Evolutionary conservation across 306 rosid species (phyloP), one percentile per base, ranked within the genome.

Genomic region (Neltuma alba): DNA sequence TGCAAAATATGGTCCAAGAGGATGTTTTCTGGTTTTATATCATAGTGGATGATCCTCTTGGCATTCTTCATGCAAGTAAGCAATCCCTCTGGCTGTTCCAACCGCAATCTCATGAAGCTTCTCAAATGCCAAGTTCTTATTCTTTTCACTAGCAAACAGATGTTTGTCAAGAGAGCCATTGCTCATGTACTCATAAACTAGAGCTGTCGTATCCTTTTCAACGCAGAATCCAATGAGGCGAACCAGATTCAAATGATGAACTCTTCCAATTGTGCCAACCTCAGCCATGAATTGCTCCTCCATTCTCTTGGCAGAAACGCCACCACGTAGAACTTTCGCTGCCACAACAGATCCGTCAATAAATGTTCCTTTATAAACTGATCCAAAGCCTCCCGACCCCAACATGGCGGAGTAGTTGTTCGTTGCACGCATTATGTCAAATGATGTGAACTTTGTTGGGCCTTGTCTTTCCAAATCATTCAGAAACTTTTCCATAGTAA

Each of bases 321-420:
- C 10, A 6, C 5, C 25, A 6, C 0, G 2, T 1, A 50, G 9
- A 50, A 50, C 58, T 6, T 50, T 50, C 11, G 20, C 25, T 0
- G 58, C 58, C 3, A 6, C 8, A 20, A 50, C 0, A 3, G 58
- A 18, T 50, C 58, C 58, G 5, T 50, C 25, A 54, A 76, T 78
- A 18, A 85, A 75, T 18, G 27, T 13, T 2, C 81, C 84, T 64
- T 82, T 70, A 63, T 78, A 82, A n/a, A 85, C 81, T 15, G 28
- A 11, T 61, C 86, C 86, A n/a, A 85, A 85, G 1, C 88, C 86
- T 34, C 88, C 86, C 0, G 79, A 69, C 3, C 88, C 88, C 34
- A 76, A 28, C 67, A 69, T 20, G 55, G 23, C 36, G 13, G 72
- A 15, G 72, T 57, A 81, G 72, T 76, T 60, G 13, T 76, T 72